Percentiles rank a stretch among this genome's conserved stretches.
These are phyloP conservation scores for Phylloporus scabripes DNA, from an alignment of 768 basidiomycete species.

Conservation along the genomic window DNA sequence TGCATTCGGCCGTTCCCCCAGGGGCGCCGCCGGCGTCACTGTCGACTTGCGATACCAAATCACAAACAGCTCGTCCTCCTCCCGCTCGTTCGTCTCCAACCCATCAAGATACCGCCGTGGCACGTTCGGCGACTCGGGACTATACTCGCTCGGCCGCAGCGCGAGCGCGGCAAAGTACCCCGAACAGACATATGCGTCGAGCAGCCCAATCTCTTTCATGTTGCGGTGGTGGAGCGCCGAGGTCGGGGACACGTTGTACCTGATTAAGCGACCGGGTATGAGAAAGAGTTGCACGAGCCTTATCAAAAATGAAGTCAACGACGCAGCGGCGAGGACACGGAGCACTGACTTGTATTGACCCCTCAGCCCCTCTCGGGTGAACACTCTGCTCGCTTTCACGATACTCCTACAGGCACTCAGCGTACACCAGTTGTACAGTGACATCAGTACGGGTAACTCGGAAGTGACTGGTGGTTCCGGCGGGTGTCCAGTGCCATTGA, in stretches of 20 bases:
- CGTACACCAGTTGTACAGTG: conserved; percentile 85
- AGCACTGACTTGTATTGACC: conserved; percentile 72
- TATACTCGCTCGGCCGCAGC: conserved; percentile 60
- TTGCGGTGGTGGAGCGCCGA: conserved; percentile 54
- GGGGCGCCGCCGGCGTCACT: background rate
- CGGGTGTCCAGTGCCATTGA: conserved; percentile 36
- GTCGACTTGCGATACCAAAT: conserved; percentile 57
- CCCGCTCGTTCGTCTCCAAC: conserved; percentile 78
- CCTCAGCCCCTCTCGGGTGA: conserved; percentile 60
- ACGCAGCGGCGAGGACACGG: background rate
- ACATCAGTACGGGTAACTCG: conserved; percentile 52
- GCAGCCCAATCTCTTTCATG: conserved; percentile 51
- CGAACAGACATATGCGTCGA: conserved; percentile 81
- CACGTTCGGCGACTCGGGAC: conserved; percentile 43
- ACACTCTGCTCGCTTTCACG: conserved; percentile 66
- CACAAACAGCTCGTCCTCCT: conserved; percentile 85
- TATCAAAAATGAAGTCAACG: background rate
- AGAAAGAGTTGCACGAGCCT: conserved; percentile 73
- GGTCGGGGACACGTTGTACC: conserved; percentile 59
- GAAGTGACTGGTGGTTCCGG: conserved; percentile 51
- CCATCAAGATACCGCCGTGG: conserved; percentile 87
- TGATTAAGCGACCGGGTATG: conserved; percentile 66
- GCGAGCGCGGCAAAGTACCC: conserved; percentile 72
- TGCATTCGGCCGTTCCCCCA: conserved; percentile 14
- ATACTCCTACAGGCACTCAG: conserved; percentile 75